Conservation (phyloP, 2,329 filamentous ascomycete genomes). For the Penicillium palitans region DNA sequence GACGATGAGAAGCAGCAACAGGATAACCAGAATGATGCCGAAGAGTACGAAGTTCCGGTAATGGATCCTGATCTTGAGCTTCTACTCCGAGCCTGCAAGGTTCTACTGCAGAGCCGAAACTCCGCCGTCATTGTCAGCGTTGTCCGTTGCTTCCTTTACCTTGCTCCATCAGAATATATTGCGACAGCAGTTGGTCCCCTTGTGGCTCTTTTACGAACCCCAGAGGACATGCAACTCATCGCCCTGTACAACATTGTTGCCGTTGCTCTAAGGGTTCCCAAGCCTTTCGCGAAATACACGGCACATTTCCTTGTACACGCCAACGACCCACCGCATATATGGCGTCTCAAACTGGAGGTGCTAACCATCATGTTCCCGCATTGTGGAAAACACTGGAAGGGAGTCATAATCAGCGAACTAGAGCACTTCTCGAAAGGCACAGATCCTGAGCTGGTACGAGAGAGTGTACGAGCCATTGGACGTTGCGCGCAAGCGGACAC, state of each 20-base stretch:
- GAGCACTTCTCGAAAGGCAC: slow-evolving; percentile 83
- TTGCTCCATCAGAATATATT: slow-evolving; percentile 77
- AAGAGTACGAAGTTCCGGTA: slow-evolving; percentile 57
- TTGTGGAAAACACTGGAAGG: slow-evolving; percentile 71
- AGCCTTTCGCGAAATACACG: slow-evolving; percentile 81
- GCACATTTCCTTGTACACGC: slow-evolving; percentile 86
- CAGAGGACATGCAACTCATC: slow-evolving; percentile 84
- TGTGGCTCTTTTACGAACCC: slow-evolving; percentile 78
- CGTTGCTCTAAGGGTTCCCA: slow-evolving; percentile 75
- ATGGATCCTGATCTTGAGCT: slow-evolving; percentile 81
- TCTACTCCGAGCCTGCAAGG: slow-evolving; percentile 74
- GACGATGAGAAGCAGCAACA: slow-evolving; percentile 61
- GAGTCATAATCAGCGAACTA: slow-evolving; percentile 84
- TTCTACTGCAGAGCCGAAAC: slow-evolving; percentile 89
- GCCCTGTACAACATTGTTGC: slow-evolving; percentile 93
- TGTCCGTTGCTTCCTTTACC: slow-evolving; percentile 76
- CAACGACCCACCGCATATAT: slow-evolving; percentile 76
- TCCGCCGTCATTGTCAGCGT: slow-evolving; percentile 89
- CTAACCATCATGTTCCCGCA: slow-evolving; percentile 89
- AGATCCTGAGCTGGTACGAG: slow-evolving; percentile 76
- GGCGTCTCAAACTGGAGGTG: slow-evolving; percentile 88
- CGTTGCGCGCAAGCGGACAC: slow-evolving; percentile 81
- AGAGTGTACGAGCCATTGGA: slow-evolving; percentile 89
- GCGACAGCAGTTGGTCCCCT: slow-evolving; percentile 76
- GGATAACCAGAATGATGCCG: slow-evolving; percentile 46